Percentiles rank a stretch among this genome's conserved stretches.
These are phyloP conservation scores for Fomitopsis serialis DNA, from an alignment of 768 basidiomycete species.

Conservation along the genomic window DNA sequence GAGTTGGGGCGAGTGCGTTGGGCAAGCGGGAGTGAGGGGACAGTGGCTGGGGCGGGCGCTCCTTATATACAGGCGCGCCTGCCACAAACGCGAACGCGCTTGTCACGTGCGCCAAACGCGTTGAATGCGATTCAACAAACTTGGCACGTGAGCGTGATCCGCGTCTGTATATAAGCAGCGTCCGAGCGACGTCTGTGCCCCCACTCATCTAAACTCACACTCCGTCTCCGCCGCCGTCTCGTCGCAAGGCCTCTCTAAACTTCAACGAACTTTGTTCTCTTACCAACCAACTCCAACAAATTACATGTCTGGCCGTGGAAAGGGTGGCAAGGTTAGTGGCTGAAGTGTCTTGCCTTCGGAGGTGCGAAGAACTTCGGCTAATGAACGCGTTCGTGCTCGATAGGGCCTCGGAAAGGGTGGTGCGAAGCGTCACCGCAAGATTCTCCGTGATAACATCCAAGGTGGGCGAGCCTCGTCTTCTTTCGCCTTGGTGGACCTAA, in stretches of 20 bases:
- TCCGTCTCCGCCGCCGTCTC: slow-evolving; percentile 2
- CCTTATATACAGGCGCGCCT: slow-evolving; percentile 18
- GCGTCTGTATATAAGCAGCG: slow-evolving; percentile 19
- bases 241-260: background rate
- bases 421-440: slow-evolving; percentile 77
- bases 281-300: slow-evolving; percentile 9
- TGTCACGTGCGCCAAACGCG: slow-evolving; percentile 21
- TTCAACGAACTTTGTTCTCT: background rate
- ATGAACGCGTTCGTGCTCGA: background rate
- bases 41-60: slow-evolving; percentile 1
- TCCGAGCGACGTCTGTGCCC: slow-evolving; percentile 1
- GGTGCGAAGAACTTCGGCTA: background rate
- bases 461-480: slow-evolving; percentile 34
- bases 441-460: slow-evolving; percentile 79
- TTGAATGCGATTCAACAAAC: slow-evolving; percentile 21
- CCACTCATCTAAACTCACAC: background rate
- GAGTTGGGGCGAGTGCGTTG: background rate
- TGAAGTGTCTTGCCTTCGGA: background rate
- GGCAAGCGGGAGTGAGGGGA: background rate
- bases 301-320: slow-evolving; percentile 71
- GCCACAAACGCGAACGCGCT: slow-evolving; percentile 10
- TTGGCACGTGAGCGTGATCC: slow-evolving; percentile 10
- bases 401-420: slow-evolving; percentile 77
- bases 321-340: slow-evolving; percentile 61
- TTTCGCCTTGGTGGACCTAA: background rate